Base-by-base conservation (phyloP, 768 basidiomycete species). In the Jaapia argillacea region DNA sequence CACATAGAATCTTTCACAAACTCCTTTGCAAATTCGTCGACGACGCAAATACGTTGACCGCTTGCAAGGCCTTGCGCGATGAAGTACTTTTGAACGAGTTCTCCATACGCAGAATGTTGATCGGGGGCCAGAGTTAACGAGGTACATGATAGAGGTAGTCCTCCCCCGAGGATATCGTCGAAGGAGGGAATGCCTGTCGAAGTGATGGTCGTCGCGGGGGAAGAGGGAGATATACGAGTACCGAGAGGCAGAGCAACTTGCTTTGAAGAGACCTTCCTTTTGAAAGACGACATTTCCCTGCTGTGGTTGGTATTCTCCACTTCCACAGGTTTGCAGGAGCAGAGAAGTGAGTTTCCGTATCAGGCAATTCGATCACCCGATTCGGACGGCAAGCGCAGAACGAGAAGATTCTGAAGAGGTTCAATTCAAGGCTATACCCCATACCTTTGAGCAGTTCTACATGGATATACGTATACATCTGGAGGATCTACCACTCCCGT, bases 131-230 rank as follows among this genome's bases (percentile, higher is more conserved):
- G 71, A 24, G 87, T 63, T 23, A 83, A 68, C 41, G 88, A 62
- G 12, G 75, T 75, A 48, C 83, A 84, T 2, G 85, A 82, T 44
- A 93, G 71, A 10, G 94, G 91, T 26, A 96, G 60, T 14, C 92
- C 91, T 23, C 90, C 92, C 43, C 92, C 92, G 28, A 98, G 77
- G 48, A 98, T 77, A 58, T 98, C 96, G 61, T 99, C 96, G 18
- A 99, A 70, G 10, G 92, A 91, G 22, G 90, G 81, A 6, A 98
- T 78, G 2, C 96, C 96, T 4, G 88, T 88, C 1, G 93, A 93
- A 5, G 75, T 79, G 47, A 83, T 64, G 44, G 69, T 54, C 0
- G 75, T 81, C 16, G 71, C 65, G 27, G 69, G 58, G 3, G 81
- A 77, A 24, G 71, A 69, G 4, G 80, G 70, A 13, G 74, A 84